Evolutionary conservation across 2,329 filamentous ascomycete genomes (phyloP).

Genomic region (Orbilia javanica): DNA sequence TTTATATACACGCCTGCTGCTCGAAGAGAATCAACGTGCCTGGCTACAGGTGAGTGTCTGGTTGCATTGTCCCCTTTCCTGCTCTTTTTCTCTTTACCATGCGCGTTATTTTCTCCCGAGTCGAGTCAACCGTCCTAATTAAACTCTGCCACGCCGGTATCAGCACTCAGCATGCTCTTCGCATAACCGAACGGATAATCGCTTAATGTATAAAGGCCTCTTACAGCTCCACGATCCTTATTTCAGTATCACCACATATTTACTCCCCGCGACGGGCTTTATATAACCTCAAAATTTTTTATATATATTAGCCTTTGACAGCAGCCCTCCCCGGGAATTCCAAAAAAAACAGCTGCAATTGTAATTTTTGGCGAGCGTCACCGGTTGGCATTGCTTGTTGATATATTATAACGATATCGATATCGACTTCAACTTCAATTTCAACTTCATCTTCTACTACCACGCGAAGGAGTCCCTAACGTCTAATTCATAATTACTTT

Average conservation of each 20-base stretch:
- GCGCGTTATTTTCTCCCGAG: conserved; percentile 26
- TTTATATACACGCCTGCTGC: conserved; percentile 31
- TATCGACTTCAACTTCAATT: conserved; percentile 20
- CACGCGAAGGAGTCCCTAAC: conserved; percentile 44
- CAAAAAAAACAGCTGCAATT: conserved; percentile 39
- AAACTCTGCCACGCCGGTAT: not conserved
- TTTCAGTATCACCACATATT: conserved; percentile 25
- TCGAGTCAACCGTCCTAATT: conserved; percentile 18
- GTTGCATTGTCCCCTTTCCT: not conserved
- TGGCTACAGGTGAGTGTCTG: conserved; percentile 42
- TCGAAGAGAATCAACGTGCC: conserved; percentile 46
- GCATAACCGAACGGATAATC: conserved; percentile 57
- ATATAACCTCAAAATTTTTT: not conserved
- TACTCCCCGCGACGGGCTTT: conserved; percentile 34
- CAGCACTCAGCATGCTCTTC: conserved; percentile 37
- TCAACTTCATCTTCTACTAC: conserved; percentile 19
- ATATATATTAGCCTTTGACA: not conserved
- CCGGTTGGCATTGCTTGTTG: conserved; percentile 55
- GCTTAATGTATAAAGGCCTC: conserved; percentile 59
- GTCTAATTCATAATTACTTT: conserved; percentile 58
- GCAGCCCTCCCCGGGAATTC: not conserved
- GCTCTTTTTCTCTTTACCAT: not conserved
- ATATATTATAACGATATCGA: conserved; percentile 39
- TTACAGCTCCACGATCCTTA: conserved; percentile 58
- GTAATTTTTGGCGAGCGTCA: conserved; percentile 55